Evolutionary conservation across 306 rosid species (phyloP).

Genomic region (Cucumis hystrix): DNA sequence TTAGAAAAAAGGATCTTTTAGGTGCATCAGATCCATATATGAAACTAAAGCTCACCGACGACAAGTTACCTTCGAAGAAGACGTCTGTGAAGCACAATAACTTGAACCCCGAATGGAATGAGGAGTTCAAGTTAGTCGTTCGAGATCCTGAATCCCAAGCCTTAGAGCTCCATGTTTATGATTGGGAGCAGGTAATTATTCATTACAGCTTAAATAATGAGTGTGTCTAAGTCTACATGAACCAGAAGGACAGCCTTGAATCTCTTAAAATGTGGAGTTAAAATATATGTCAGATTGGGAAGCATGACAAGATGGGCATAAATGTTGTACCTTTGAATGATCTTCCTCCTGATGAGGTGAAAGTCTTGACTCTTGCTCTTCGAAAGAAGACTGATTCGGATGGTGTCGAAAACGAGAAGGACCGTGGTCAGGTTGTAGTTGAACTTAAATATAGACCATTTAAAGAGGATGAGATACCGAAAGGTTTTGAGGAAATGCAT

Average conservation of each 20-base stretch:
- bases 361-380: constrained; percentile 57
- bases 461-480: constrained; percentile 44
- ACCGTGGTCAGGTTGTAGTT: constrained; percentile 57
- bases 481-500: neutral
- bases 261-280: neutral
- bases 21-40: constrained; percentile 97
- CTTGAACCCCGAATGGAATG: constrained; percentile 88
- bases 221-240: neutral
- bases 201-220: neutral
- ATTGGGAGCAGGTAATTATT: constrained; percentile 85
- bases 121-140: constrained; percentile 67
- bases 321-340: constrained; percentile 59
- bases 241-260: neutral
- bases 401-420: constrained; percentile 36
- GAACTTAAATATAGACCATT: constrained; percentile 74
- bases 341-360: constrained; percentile 47
- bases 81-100: constrained; percentile 64
- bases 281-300: constrained; percentile 50
- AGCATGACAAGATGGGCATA: constrained; percentile 70
- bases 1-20: constrained; percentile 70
- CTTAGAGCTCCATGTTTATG: constrained; percentile 69
- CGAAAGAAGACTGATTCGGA: constrained; percentile 38
- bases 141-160: constrained; percentile 70
- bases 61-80: constrained; percentile 61
- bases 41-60: constrained; percentile 61